Conservation (phyloP, 768 basidiomycete species). For the Hygrophorus pudorinus region DNA sequence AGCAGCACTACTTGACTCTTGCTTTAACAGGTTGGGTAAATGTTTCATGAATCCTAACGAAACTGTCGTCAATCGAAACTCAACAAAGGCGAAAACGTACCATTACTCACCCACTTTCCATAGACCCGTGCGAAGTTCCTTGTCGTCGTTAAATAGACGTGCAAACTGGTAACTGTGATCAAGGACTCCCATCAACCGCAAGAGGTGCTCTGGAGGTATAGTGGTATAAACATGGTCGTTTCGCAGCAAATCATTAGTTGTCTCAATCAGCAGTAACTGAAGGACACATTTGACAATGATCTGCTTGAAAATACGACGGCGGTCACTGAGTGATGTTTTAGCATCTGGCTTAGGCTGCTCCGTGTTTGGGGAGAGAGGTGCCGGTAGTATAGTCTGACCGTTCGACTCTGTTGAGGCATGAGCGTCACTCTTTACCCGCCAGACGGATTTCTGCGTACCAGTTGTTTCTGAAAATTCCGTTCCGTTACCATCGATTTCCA, state of each 20-base stretch:
- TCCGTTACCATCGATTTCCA: constrained; percentile 59
- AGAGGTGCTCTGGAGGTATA: constrained; percentile 88
- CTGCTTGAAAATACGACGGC: constrained; percentile 88
- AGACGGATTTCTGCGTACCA: constrained; percentile 12
- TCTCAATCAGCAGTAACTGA: constrained; percentile 92
- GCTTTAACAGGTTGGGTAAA: constrained; percentile 92
- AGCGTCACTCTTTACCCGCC: neutral
- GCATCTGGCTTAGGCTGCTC: constrained; percentile 39
- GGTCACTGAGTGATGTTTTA: constrained; percentile 52
- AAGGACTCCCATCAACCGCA: constrained; percentile 90
- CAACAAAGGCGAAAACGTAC: neutral
- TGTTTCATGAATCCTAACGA: constrained; percentile 99
- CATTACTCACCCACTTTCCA: constrained; percentile 95
- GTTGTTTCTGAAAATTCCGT: constrained; percentile 46
- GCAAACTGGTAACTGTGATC: constrained; percentile 99
- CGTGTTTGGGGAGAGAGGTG: constrained; percentile 74
- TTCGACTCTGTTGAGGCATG: constrained; percentile 28
- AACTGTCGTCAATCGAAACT: neutral
- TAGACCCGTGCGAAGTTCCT: constrained; percentile 88
- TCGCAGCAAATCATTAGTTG: constrained; percentile 88
- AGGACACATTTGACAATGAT: constrained; percentile 99
- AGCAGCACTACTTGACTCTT: constrained; percentile 94
- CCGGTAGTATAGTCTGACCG: constrained; percentile 66
- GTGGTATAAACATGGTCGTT: constrained; percentile 87
- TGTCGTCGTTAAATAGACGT: constrained; percentile 94